phyloP scores from a whole-genome alignment of 2,329 filamentous ascomycete species.

The Monilinia vaccinii-corymbosi region DNA sequence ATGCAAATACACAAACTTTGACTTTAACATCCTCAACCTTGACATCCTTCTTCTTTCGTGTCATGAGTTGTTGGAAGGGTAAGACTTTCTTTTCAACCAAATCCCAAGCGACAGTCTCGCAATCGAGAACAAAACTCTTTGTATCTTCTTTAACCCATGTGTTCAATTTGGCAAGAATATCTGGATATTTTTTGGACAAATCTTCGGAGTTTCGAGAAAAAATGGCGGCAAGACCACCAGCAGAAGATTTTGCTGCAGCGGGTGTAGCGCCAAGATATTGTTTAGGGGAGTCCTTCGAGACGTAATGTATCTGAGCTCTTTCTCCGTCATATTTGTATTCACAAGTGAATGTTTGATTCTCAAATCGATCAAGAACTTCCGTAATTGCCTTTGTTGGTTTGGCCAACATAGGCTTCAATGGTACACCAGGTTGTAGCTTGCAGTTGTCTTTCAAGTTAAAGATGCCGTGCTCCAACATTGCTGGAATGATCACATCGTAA shows the following conservation, averaged over 20 bases:
- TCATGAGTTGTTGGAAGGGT: conserved; percentile 98
- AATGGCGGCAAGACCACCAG: conserved; percentile 69
- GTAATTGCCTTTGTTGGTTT: conserved; percentile 98
- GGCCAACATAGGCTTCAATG: conserved; percentile 95
- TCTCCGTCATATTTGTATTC: conserved; percentile 99
- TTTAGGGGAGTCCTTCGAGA: conserved; percentile 67
- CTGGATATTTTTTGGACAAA: conserved; percentile 93
- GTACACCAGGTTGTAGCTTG: conserved; percentile 87
- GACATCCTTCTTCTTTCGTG: conserved; percentile 93
- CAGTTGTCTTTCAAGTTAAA: conserved; percentile 73
- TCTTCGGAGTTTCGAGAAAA: conserved; percentile 98
- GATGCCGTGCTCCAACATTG: conserved; percentile 79
- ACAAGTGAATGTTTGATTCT: conserved; percentile 90
- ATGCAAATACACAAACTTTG: conserved; percentile 95
- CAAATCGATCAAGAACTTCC: conserved; percentile 93
- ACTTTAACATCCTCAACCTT: conserved; percentile 92
- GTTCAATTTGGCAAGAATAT: conserved; percentile 80
- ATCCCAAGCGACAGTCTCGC: conserved; percentile 96
- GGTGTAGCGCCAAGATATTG: conserved; percentile 55
- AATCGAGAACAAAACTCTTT: conserved; percentile 95
- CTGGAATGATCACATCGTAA: conserved; percentile 90
- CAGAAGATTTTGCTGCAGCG: conserved; percentile 46
- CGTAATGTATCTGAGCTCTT: conserved; percentile 96
- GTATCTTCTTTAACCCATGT: conserved; percentile 86
- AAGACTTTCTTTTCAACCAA: conserved; percentile 89